Evolutionary conservation across 257 asterid genomes (phyloP).

Genomic region (Nicotiana undulata): DNA sequence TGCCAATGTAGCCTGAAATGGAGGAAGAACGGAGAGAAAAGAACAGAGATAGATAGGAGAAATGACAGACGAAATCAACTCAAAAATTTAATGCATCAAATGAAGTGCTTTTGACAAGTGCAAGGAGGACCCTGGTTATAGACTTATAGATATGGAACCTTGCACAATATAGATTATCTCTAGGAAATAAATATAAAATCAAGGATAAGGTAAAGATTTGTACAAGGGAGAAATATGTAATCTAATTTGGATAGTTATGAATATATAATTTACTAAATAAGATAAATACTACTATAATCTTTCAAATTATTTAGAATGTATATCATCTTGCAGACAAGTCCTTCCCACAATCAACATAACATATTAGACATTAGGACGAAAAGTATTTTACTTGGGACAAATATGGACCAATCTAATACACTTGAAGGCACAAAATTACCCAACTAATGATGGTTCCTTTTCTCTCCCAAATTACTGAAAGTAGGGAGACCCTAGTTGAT

Average conservation of each 20-base stretch:
- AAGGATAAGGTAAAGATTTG: not conserved
- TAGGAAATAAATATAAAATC: not conserved
- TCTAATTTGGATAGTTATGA: too few relatives aligned
- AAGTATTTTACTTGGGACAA: not conserved
- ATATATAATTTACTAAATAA: too few relatives aligned
- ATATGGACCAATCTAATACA: not conserved
- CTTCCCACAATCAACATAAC: not conserved
- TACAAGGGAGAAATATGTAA: not conserved
- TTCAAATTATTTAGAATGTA: too few relatives aligned
- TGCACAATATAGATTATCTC: not conserved
- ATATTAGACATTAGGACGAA: not conserved
- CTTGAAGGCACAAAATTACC: not conserved
- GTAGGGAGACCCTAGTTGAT: too few relatives aligned
- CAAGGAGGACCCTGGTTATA: too few relatives aligned
- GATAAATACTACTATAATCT: not conserved
- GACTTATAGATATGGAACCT: not conserved
- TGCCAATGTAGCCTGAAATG: not conserved
- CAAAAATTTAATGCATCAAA: too few relatives aligned
- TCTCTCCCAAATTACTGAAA: too few relatives aligned
- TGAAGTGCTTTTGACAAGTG: too few relatives aligned
- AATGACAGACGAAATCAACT: too few relatives aligned
- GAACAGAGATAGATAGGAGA: too few relatives aligned
- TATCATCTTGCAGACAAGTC: not conserved
- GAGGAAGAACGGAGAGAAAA: not conserved
- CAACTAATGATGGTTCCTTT: not conserved